phyloP scores from a whole-genome alignment of 306 rosid genomes.

The Ochetophila trinervis region DNA sequence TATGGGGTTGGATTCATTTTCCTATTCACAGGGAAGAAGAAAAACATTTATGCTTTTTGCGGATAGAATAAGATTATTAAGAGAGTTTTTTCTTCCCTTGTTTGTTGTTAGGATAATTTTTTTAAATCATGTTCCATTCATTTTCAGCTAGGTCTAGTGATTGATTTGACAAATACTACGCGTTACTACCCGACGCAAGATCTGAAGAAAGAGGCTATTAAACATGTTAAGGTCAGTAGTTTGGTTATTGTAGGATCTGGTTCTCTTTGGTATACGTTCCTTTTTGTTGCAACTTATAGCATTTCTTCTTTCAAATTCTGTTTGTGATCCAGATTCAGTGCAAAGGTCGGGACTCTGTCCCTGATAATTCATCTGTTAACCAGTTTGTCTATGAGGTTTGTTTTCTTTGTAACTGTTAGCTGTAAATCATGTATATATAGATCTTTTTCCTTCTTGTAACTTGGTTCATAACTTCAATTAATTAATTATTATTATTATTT shows the following conservation, averaged over 20 bases:
- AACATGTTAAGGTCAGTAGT: conserved; percentile 78
- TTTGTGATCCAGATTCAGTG: conserved; percentile 77
- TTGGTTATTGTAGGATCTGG: conserved; percentile 22
- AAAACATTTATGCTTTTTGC: not conserved
- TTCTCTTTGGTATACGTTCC: conserved; percentile 7
- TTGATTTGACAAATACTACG: conserved; percentile 88
- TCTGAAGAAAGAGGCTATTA: conserved; percentile 91
- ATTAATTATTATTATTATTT: too few relatives aligned
- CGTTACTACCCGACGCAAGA: conserved; percentile 83
- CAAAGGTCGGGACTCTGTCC: conserved; percentile 92
- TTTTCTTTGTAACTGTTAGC: conserved; percentile 29
- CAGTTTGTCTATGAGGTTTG: conserved; percentile 90
- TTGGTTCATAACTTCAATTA: too few relatives aligned
- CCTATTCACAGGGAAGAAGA: too few relatives aligned
- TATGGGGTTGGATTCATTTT: too few relatives aligned
- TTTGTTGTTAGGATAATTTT: conserved; percentile 14
- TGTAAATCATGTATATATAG: not conserved
- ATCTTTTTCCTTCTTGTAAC: not conserved
- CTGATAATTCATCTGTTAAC: conserved; percentile 83
- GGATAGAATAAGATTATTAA: not conserved
- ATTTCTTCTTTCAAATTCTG: conserved; percentile 23
- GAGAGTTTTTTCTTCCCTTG: not conserved
- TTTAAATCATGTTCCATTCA: conserved; percentile 26
- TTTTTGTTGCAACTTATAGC: conserved; percentile 17
- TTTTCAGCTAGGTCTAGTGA: conserved; percentile 96